phyloP scores from a whole-genome alignment of 345 rosid genomes.

The Eucalyptus pauciflora region DNA sequence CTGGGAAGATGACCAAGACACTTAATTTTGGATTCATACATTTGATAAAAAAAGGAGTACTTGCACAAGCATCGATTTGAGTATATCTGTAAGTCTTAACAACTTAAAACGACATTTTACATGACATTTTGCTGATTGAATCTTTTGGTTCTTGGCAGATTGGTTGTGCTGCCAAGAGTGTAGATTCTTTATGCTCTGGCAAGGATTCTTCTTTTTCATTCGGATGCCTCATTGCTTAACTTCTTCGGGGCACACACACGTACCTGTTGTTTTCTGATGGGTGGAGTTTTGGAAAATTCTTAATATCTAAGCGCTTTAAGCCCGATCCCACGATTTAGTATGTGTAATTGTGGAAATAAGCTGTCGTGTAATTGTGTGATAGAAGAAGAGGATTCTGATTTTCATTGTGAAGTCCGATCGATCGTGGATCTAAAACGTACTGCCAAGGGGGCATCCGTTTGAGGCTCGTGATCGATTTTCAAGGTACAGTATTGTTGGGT shows the following conservation, averaged over 20 bases:
- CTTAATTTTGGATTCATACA: not conserved
- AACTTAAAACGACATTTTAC: not conserved
- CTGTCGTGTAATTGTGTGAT: not conserved
- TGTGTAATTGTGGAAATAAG: not conserved
- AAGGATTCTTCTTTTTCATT: not conserved
- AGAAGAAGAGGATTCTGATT: not conserved
- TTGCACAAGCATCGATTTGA: not conserved
- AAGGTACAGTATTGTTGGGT: not conserved
- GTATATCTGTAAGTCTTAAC: not conserved
- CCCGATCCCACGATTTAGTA: not conserved
- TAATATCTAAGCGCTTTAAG: not conserved
- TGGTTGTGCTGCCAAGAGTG: not conserved
- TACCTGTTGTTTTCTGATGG: not conserved
- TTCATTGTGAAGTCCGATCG: not conserved
- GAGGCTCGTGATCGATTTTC: not conserved
- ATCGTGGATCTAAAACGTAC: not conserved
- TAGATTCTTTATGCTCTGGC: not conserved
- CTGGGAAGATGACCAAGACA: not conserved
- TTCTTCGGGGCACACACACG: not conserved
- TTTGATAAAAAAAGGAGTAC: not conserved
- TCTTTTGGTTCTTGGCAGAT: not conserved
- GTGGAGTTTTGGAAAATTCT: not conserved
- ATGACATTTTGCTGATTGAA: not conserved
- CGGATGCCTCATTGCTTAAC: not conserved
- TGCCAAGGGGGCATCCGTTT: not conserved